Conservation (phyloP, 345 rosid genomes). For the Draba incana region DNA sequence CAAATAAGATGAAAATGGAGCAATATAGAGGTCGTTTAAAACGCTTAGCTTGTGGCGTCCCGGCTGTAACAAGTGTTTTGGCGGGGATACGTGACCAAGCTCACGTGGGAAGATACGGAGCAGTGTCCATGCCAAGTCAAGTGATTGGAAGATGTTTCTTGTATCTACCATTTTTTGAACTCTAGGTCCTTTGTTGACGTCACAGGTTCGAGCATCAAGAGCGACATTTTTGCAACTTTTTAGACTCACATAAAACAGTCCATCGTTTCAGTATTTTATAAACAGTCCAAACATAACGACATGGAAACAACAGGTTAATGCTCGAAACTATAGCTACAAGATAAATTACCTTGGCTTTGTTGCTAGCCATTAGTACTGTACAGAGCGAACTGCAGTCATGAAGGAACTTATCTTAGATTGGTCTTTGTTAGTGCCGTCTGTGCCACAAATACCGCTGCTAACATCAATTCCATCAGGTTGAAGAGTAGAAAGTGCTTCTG, state of each 20-base stretch:
- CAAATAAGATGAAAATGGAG: slow-evolving; percentile 27
- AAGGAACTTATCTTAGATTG: slow-evolving; percentile 59
- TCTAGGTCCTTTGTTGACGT: no score
- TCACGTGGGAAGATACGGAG: slow-evolving; percentile 99
- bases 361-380: slow-evolving; percentile 44
- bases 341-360: not conserved
- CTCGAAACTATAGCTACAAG: slow-evolving; percentile 18
- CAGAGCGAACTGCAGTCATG: slow-evolving; percentile 56
- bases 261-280: no score
- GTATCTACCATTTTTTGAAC: slow-evolving; percentile 48
- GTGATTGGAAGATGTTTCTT: slow-evolving; percentile 93
- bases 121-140: slow-evolving; percentile 95
- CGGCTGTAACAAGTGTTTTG: slow-evolving; percentile 96
- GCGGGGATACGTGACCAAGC: slow-evolving; percentile 99
- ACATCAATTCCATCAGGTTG: slow-evolving; percentile 82
- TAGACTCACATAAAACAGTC: no score
- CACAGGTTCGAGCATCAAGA: no score
- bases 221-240: no score
- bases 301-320: slow-evolving; percentile 6
- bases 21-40: not conserved
- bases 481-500: slow-evolving; percentile 63
- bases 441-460: slow-evolving; percentile 78
- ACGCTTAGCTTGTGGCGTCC: slow-evolving; percentile 49
- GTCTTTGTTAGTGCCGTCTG: slow-evolving; percentile 73
- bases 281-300: slow-evolving; percentile 14